Percentiles rank a stretch among this genome's conserved stretches.
Conservation (phyloP, 2,329 filamentous ascomycete species). For the Pseudogymnoascus sp. region DNA sequence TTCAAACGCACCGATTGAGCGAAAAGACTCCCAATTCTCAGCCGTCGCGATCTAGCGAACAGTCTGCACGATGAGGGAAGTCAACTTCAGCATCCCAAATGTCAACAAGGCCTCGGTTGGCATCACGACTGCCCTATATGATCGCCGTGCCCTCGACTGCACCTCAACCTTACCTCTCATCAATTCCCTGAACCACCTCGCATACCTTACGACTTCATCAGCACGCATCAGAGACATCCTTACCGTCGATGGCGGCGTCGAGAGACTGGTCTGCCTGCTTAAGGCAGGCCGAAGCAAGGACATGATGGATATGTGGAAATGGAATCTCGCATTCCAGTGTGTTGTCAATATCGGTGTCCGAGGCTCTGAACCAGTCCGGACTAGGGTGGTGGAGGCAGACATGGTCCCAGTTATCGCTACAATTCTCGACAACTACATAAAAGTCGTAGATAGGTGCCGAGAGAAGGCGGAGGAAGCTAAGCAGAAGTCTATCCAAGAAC, state of each 20-base stretch:
- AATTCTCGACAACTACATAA: conserved; percentile 96
- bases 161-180: conserved; percentile 95
- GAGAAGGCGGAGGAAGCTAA: conserved; percentile 80
- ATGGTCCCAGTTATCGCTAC: conserved; percentile 99
- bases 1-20: conserved; percentile 5
- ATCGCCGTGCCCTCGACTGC: conserved; percentile 93
- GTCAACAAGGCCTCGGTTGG: conserved; percentile 99
- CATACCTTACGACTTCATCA: conserved; percentile 95
- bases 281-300: conserved; percentile 96
- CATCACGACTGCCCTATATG: conserved; percentile 97
- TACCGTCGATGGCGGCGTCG: conserved; percentile 96
- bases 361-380: conserved; percentile 87
- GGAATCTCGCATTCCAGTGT: conserved; percentile 98
- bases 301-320: conserved; percentile 99
- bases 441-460: conserved; percentile 84
- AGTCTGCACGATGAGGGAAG: conserved; percentile 78
- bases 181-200: conserved; percentile 97
- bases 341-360: conserved; percentile 98
- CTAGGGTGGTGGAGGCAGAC: conserved; percentile 92
- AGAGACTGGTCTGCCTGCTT: conserved; percentile 91
- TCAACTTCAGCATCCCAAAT: conserved; percentile 98
- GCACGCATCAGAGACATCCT: conserved; percentile 95
- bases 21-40: conserved; percentile 8
- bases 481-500: conserved; percentile 40
- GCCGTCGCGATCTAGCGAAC: conserved; percentile 8